Evolutionary conservation across 2,329 filamentous ascomycete genomes (phyloP), one percentile per base, ranked within the genome.

Genomic region (Dryadomyces quercus-mongolicae): DNA sequence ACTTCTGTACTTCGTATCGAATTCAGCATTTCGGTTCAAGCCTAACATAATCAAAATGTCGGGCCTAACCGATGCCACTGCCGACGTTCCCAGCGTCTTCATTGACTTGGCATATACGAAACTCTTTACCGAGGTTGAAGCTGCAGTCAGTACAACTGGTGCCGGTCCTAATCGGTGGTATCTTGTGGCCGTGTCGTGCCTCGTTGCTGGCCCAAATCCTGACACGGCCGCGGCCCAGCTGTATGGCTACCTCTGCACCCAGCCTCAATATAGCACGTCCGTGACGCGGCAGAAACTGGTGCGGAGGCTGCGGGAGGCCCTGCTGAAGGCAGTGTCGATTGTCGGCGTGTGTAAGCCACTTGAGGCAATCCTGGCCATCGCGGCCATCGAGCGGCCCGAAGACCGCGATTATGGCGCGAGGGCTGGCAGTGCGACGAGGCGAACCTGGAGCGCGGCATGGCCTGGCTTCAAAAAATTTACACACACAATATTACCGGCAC

Each of bases 261-360:
- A 77, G 56, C 71, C 76, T 0, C 64, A 71, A 44, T 75, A 71
- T 60, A 60, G 66, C 1, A 73, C 70, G 0, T 57, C 73, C 0
- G 67, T 66, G 1, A 64, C 72, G 15, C 71, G 78, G 12, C 66
- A 78, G 60, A 63, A 62, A 0, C 67, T 81, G 8, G 67, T 80
- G 54, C 71, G 73, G 2, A 67, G 76, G 2, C 60, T 81, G 2
- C 73, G 81, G 46, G 82, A 85, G 64, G 74, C 73, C 0, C 67
- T 85, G 13, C 64, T 85, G 55, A 84, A 85, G 65, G 66, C 72
- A n/a, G 70, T 80, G 12, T 68, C 70, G 13, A 68, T 84, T 2
- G 71, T 82, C 16, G 82, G 82, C 0, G 78, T 84, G 0, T 81
- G 78, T 64, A 84, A 82, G 61, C 79, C 80, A 8, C 65, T 85